Base-by-base conservation (phyloP, 1,284 basidiomycete genomes). In the Ustilago shanxiensis region DNA sequence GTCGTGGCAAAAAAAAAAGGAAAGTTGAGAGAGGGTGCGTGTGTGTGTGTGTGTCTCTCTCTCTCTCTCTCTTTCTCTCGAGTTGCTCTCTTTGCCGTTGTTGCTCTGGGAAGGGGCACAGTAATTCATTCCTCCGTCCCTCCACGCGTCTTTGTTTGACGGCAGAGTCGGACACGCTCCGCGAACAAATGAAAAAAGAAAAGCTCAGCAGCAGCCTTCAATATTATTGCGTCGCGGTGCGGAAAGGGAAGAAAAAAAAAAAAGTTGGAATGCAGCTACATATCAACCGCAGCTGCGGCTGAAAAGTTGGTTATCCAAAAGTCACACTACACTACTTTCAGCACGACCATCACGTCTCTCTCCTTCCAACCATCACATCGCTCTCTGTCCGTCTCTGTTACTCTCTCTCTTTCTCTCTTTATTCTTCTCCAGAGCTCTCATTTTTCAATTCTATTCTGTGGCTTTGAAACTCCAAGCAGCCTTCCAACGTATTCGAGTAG, bases 361-460 rank as follows among this genome's bases (percentile, higher is more conserved):
- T 59, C 33, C 57, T 20, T 26, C n/a, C 47, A 37, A 58, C 45
- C 57, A 51, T 39, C 57, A 59, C 57, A 37, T 6, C 22, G n/a
- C 39, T 45, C 35, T 55, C 16, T 29, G 26, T 18, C 35, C 22
- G 35, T 6, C 37, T 37, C 22, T n/a, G n/a, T 18, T 20, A n/a
- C 13, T 45, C 55, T 29, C 35, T 44, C 54, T 54, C 31, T 39
- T 20, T 56, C 22, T 29, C 39, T 45, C 35, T 55, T 24, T 29
- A 37, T 18, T 39, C 22, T 35, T 6, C 37, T 37, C 22, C 37
- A 20, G 31, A 20, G 35, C 35, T 14, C 13, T 11, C 14, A 7
- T 10, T 37, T 37, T 37, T 37, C 35, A 14, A 37, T 37, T 37
- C 35, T 3, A 11, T 37, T 37, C 44, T 13, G n/a, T 45, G n/a